These are phyloP conservation scores for Verticillium albo-atrum DNA, from an alignment of 2,329 filamentous ascomycete genomes.

Conservation along the genomic window DNA sequence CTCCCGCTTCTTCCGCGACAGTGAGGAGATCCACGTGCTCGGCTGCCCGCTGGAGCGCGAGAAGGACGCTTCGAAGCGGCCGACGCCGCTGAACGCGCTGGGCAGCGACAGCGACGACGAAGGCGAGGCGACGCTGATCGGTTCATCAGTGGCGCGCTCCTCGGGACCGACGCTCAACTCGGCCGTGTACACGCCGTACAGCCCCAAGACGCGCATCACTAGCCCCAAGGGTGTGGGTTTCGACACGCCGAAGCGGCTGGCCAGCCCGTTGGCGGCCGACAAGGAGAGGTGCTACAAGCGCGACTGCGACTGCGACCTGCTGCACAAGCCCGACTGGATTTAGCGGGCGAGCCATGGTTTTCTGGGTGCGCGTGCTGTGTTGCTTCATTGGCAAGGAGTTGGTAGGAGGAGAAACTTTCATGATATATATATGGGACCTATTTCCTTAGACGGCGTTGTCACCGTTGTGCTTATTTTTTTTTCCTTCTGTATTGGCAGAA, in stretches of 20 bases:
- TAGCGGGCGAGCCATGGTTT: slow-evolving; percentile 5
- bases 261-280: neutral
- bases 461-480: neutral
- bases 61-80: slow-evolving; percentile 14
- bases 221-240: slow-evolving; percentile 41
- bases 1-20: slow-evolving; percentile 22
- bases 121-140: slow-evolving; percentile 10
- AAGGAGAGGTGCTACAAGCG: slow-evolving; percentile 10
- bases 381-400: neutral
- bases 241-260: slow-evolving; percentile 9
- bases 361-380: slow-evolving; percentile 4
- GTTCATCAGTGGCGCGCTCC: slow-evolving; percentile 6
- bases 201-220: slow-evolving; percentile 26
- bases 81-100: slow-evolving; percentile 23
- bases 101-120: slow-evolving; percentile 15
- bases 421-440: neutral
- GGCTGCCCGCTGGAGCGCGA: slow-evolving; percentile 23
- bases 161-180: slow-evolving; percentile 41
- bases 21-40: slow-evolving; percentile 32
- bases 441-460: neutral
- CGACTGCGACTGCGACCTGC: slow-evolving; percentile 11
- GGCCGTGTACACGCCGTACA: slow-evolving; percentile 45
- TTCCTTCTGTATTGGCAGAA: neutral
- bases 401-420: neutral
- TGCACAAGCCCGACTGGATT: slow-evolving; percentile 24